Percentiles rank a stretch among this genome's conserved stretches.
These are phyloP conservation scores for Rosellinia necatrix DNA, from an alignment of 2,329 filamentous ascomycete species.

Conservation along the genomic window DNA sequence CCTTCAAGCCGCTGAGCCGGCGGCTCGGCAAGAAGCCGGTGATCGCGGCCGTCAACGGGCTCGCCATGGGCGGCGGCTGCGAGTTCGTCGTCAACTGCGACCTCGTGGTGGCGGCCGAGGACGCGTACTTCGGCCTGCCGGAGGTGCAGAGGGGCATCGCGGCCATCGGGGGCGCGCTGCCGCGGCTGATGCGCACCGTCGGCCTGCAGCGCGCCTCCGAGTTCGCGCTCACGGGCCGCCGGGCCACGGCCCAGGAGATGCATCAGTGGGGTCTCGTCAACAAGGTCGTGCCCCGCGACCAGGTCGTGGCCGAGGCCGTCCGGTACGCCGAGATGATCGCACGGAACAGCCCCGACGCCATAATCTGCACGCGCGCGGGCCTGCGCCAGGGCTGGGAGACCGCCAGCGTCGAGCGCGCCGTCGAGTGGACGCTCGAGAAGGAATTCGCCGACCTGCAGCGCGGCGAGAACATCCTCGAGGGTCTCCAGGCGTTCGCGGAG, in stretches of 20 bases:
- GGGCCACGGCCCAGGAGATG: constrained; percentile 35
- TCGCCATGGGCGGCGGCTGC: constrained; percentile 63
- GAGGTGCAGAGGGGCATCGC: constrained; percentile 34
- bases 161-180: constrained; percentile 35
- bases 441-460: constrained; percentile 40
- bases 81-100: constrained; percentile 67
- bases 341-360: constrained; percentile 35
- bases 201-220: constrained; percentile 35
- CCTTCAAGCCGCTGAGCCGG: constrained; percentile 48
- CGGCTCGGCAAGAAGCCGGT: constrained; percentile 64
- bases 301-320: constrained; percentile 73
- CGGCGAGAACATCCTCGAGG: constrained; percentile 39
- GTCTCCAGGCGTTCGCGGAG: constrained; percentile 38
- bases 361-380: constrained; percentile 36
- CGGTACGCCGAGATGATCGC: constrained; percentile 69
- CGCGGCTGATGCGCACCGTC: constrained; percentile 32
- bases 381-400: constrained; percentile 37
- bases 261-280: constrained; percentile 34
- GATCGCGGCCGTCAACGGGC: constrained; percentile 66
- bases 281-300: constrained; percentile 32
- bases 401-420: constrained; percentile 35
- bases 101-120: constrained; percentile 58
- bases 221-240: constrained; percentile 34
- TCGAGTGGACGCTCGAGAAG: constrained; percentile 37
- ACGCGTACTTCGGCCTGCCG: constrained; percentile 57